Conservation (phyloP, 306 rosid species). For the Rosa persica region DNA sequence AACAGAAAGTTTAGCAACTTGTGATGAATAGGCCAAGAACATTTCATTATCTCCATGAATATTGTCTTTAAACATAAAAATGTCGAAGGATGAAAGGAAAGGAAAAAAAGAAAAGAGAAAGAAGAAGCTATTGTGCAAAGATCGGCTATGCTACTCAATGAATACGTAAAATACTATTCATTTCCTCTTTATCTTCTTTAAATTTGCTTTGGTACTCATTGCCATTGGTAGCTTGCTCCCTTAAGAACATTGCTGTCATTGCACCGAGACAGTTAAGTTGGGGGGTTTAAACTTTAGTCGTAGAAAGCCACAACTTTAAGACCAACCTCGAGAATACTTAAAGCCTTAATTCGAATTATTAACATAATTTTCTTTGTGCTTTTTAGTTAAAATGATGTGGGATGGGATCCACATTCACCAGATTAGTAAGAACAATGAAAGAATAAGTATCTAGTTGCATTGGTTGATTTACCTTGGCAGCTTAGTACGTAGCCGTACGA, state of each 20-base stretch:
- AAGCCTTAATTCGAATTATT: slow-evolving; percentile 19
- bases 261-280: slow-evolving; percentile 9
- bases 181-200: slow-evolving; percentile 31
- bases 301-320: slow-evolving; percentile 56
- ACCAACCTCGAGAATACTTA: slow-evolving; percentile 64
- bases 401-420: slow-evolving; percentile 45
- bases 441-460: slow-evolving; percentile 28
- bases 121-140: slow-evolving; percentile 14
- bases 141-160: slow-evolving; percentile 9
- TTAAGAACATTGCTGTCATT: slow-evolving; percentile 2
- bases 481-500: slow-evolving; percentile 58
- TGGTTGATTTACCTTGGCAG: slow-evolving; percentile 17
- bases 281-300: slow-evolving; percentile 20
- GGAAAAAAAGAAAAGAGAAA: slow-evolving; percentile 11
- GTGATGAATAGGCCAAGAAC: neutral
- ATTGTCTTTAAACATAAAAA: neutral
- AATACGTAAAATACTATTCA: slow-evolving; percentile 8
- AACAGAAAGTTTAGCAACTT: neutral
- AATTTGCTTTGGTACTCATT: slow-evolving; percentile 31
- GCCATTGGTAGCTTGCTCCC: slow-evolving; percentile 24
- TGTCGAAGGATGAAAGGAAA: slow-evolving; percentile 4
- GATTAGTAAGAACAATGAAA: slow-evolving; percentile 18
- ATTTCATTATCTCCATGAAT: neutral
- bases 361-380: slow-evolving; percentile 9
- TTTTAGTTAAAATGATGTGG: neutral